Percentiles rank a stretch among this genome's conserved stretches.
phyloP scores from a whole-genome alignment of 805 yeast species.

The Teunomyces tritomae region DNA sequence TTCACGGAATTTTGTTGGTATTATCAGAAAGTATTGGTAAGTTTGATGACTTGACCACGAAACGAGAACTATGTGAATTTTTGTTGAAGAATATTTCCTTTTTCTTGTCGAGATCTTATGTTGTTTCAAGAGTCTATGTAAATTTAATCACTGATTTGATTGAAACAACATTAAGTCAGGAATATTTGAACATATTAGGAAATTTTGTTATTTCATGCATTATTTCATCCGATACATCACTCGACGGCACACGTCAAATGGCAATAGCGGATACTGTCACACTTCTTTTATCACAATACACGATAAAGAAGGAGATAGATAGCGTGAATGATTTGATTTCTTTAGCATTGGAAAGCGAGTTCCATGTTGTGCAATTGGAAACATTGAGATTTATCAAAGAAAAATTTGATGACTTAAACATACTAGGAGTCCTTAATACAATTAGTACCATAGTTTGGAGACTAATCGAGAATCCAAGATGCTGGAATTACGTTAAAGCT shows the following conservation, averaged over 20 bases:
- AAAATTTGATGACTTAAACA: background rate
- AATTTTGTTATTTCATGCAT: constrained; percentile 34
- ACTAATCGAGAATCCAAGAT: constrained; percentile 18
- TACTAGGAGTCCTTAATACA: background rate
- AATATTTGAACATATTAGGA: constrained; percentile 20
- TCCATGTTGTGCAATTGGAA: constrained; percentile 45
- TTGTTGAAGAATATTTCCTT: constrained; percentile 7
- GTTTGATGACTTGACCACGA: constrained; percentile 6
- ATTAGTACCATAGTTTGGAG: constrained; percentile 13
- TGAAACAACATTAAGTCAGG: constrained; percentile 8
- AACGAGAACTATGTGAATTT: background rate
- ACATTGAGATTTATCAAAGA: constrained; percentile 33
- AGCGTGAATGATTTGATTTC: constrained; percentile 24
- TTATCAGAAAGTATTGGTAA: constrained; percentile 16
- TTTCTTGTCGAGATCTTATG: constrained; percentile 24
- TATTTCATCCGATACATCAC: constrained; percentile 11
- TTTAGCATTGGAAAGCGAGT: constrained; percentile 36
- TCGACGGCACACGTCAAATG: constrained; percentile 53
- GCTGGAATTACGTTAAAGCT: constrained; percentile 48
- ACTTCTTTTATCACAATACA: constrained; percentile 25
- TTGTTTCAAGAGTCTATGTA: constrained; percentile 33
- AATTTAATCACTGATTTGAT: constrained; percentile 12
- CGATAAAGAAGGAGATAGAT: constrained; percentile 10
- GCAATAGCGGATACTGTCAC: constrained; percentile 32
- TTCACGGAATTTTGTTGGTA: constrained; percentile 16